Conservation (phyloP, 179 eudicot species). For the Beta corolliflora region DNA sequence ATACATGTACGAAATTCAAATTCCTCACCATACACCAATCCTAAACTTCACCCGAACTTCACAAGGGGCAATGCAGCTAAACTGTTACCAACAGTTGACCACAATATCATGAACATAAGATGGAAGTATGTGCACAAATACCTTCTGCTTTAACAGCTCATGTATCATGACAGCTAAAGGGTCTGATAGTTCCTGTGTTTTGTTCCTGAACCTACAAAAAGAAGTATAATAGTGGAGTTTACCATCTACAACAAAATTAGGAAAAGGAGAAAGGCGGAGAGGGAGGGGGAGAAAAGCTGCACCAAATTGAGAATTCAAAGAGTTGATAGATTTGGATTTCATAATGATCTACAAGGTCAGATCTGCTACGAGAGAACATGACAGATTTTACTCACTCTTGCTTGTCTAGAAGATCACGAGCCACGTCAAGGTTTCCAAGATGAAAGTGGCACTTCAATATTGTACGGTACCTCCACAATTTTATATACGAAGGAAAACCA, state of each 20-base stretch:
- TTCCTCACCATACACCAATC: background rate
- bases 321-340: background rate
- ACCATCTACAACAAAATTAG: background rate
- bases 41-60: background rate
- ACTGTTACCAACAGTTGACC: background rate
- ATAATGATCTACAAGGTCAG: constrained; percentile 10
- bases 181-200: constrained; percentile 38
- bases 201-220: constrained; percentile 40
- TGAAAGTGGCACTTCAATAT: constrained; percentile 71
- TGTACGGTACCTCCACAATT: constrained; percentile 65
- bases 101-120: background rate
- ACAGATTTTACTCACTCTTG: constrained; percentile 44
- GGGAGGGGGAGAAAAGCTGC: background rate
- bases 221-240: background rate
- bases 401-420: constrained; percentile 69
- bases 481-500: constrained; percentile 37
- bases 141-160: constrained; percentile 74
- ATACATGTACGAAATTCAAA: background rate
- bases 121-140: constrained; percentile 27
- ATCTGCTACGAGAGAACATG: constrained; percentile 1
- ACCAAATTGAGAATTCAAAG: constrained; percentile 14
- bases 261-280: background rate
- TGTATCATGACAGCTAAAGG: constrained; percentile 60
- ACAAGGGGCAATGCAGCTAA: background rate
- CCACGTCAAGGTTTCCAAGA: constrained; percentile 80